Evolutionary conservation across 140 eudicot species (phyloP), one percentile per base, ranked within the genome.

Genomic region (Senecio squalidus): DNA sequence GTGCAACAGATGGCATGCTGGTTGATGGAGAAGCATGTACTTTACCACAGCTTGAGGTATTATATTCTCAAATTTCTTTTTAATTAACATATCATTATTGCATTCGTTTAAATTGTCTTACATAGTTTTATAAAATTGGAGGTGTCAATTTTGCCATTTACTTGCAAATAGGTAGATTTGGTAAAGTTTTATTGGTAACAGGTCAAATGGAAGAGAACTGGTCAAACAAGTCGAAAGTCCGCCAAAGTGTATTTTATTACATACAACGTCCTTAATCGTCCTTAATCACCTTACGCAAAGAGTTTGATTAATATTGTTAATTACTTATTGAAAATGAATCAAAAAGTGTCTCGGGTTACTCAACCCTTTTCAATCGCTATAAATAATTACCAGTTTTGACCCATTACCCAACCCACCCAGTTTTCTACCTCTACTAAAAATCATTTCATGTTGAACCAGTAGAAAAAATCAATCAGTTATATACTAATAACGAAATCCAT

Each of bases 11-110:
- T 43, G 97, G 97, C 29, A 85, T 89, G 95, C 89, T 89, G 52
- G 94, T 89, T 59, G 95, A 89, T 74, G 97, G 94, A 49, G 95
- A 85, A 83, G 95, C 97, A 9, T 89, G 94, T 74, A 89, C 94
- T 54, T 53, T 89, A 66, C 97, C 97, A 26, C 97, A 89, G 54
- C 78, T 89, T 26, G 97, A 89, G 97, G 97, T 89, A 80, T 43
- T 4, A 55, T 30, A 15, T 48, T 27, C 10, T 58, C 30, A 34
- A 10, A 51, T 39, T 38, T 28, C 14, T 1, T 55, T 23, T 55
- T 9, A 1, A 30, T 45, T 15, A 7, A 53, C 18, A 8, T 27
- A 17, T 40, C 25, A 22, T 9, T 22, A 22, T 48, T 22, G 16
- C 16, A 11, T 21, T 48, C 1, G 3, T 15, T 21, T 5, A 22